A percentile compares a stretch with the other conserved stretches of the same genome.
These are phyloP conservation scores for Nemania sp. DNA, from an alignment of 2,329 filamentous ascomycete genomes.

Conservation along the genomic window DNA sequence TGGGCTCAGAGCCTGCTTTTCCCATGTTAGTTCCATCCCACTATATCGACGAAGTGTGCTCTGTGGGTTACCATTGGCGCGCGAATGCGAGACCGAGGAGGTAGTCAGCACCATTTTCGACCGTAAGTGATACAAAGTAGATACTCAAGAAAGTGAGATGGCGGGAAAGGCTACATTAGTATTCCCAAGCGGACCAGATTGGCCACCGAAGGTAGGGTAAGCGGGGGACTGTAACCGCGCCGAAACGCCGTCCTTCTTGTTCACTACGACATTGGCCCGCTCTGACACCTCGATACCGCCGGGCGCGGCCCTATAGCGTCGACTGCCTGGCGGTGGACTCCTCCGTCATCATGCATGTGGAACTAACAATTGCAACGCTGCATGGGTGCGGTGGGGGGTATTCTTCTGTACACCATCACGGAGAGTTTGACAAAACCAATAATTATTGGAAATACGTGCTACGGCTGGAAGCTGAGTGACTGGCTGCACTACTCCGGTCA, in stretches of 20 bases:
- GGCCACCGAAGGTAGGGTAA: neutral
- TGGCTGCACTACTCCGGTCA: neutral
- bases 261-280: constrained; percentile 17
- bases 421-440: neutral
- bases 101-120: constrained; percentile 16
- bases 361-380: constrained; percentile 23
- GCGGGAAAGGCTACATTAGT: neutral
- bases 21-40: neutral
- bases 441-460: neutral
- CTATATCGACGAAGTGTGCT: neutral
- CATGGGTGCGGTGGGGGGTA: constrained; percentile 10
- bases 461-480: neutral
- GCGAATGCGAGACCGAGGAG: neutral
- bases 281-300: neutral
- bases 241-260: neutral
- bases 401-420: neutral
- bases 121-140: neutral
- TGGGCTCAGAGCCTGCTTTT: constrained; percentile 18
- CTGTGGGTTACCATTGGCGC: constrained; percentile 7
- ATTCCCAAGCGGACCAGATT: neutral
- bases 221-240: neutral
- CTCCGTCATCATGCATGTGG: constrained; percentile 14
- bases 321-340: neutral
- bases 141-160: neutral
- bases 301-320: neutral